A percentile compares a stretch with the other conserved stretches of the same genome.
Evolutionary conservation across 2,329 filamentous ascomycete species (phyloP).

Genomic region (Ascochyta koolunga): DNA sequence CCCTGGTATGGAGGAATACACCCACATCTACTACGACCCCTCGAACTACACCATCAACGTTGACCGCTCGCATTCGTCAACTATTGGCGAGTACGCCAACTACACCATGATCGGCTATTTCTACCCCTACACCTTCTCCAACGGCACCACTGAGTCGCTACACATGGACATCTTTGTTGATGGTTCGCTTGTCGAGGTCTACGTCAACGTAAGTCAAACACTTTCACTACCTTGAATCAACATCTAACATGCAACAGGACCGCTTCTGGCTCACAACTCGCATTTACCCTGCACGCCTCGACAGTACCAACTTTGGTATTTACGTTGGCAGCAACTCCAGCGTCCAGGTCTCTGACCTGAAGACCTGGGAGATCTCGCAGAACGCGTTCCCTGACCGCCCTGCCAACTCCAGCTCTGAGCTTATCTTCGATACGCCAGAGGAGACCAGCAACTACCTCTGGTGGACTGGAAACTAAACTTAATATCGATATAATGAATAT

Average conservation of each 20-base stretch:
- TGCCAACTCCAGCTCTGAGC: slow-evolving; percentile 47
- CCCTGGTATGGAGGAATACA: slow-evolving; percentile 52
- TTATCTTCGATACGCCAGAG: slow-evolving; percentile 52
- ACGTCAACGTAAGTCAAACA: slow-evolving; percentile 47
- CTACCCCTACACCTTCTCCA: slow-evolving; percentile 51
- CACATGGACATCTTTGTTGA: slow-evolving; percentile 55
- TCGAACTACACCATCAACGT: slow-evolving; percentile 55
- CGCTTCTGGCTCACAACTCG: slow-evolving; percentile 51
- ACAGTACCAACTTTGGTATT: slow-evolving; percentile 52
- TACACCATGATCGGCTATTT: slow-evolving; percentile 55
- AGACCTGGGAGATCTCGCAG: slow-evolving; percentile 48
- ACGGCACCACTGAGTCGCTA: slow-evolving; percentile 48
- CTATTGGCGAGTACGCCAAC: slow-evolving; percentile 51
- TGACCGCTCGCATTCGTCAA: slow-evolving; percentile 52
- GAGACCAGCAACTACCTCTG: slow-evolving; percentile 55
- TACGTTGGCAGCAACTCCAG: slow-evolving; percentile 48
- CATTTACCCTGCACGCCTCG: slow-evolving; percentile 54
- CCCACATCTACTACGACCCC: slow-evolving; percentile 53
- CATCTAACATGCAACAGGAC: slow-evolving; percentile 32
- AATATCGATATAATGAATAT: not conserved
- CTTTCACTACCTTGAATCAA: not conserved
- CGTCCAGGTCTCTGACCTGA: slow-evolving; percentile 45
- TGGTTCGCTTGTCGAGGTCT: slow-evolving; percentile 55
- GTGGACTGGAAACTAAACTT: slow-evolving; percentile 51
- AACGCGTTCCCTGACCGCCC: slow-evolving; percentile 53